Evolutionary conservation across 805 yeast species (phyloP), one percentile per base, ranked within the genome.

Genomic region (Metschnikowia lachancei): DNA sequence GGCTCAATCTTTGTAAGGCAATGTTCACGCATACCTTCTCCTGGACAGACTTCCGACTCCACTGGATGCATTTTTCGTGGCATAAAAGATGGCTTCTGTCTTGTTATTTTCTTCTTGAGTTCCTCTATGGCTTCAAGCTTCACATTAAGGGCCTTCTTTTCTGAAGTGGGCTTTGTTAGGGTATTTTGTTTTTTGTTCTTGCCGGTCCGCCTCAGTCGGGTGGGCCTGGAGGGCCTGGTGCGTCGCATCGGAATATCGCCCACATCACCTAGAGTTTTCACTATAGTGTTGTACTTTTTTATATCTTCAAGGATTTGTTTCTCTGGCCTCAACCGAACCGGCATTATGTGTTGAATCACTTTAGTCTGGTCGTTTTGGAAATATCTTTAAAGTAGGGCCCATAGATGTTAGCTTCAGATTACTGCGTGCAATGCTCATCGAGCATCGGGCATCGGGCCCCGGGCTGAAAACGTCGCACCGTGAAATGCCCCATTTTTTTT

Each of bases 381-480:
- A 16, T 13, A 7, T n/a, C 11, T 13, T 32, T 4, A 32, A 32
- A 32, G n/a, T 9, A 7, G 18, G 7, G 16, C 24, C 14, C 28
- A 8, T 9, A 12, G 19, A 35, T 4, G 18, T n/a, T 12, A 10
- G n/a, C n/a, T 22, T 6, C 38, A 11, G n/a, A 14, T 18, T 26
- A 31, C 46, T 42, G 37, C 41, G 41, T 37, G 46, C 34, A 38
- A 31, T 8, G 42, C 41, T 32, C 46, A 43, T 43, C 46, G 46
- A 39, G 22, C 42, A n/a, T n/a, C n/a, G n/a, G n/a, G 42, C 36
- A 29, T 35, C 39, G 17, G 18, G 26, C 16, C 31, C 31, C 6
- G 24, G 24, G 24, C 31, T 12, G 13, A 29, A 29, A 11, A 29
- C 14, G 4, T 6, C 31, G 31, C 31, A 29, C 31, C 12, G 5